A percentile compares a stretch with the other conserved stretches of the same genome.
Conservation (phyloP, 371 early-diverging fungal species). For the Lichtheimia ornata region DNA sequence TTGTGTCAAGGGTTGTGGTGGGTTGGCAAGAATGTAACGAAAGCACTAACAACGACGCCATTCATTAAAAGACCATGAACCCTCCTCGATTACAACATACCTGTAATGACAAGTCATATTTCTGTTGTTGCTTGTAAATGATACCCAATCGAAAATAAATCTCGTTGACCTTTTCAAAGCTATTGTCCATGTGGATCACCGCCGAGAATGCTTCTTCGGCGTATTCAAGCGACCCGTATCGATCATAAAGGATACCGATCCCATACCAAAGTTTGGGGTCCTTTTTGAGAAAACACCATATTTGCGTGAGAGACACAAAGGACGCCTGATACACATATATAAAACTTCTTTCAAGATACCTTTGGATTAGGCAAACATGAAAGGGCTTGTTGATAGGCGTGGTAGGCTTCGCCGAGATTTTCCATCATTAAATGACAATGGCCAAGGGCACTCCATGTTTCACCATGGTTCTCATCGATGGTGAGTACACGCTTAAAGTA, state of each 20-base stretch:
- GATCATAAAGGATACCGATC: slow-evolving; percentile 96
- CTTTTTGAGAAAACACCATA: slow-evolving; percentile 25
- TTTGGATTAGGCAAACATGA: slow-evolving; percentile 84
- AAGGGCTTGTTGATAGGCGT: slow-evolving; percentile 93
- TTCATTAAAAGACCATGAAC: not conserved
- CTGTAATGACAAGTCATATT: slow-evolving; percentile 83
- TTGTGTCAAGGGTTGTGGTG: slow-evolving; percentile 92
- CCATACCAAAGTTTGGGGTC: slow-evolving; percentile 99
- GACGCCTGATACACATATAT: too few species aligned
- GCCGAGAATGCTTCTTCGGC: slow-evolving; percentile 97
- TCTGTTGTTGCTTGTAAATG: slow-evolving; percentile 95
- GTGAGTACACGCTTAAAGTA: slow-evolving; percentile 83
- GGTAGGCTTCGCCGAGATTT: slow-evolving; percentile 88
- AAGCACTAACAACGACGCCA: slow-evolving; percentile 65
- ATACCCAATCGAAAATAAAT: slow-evolving; percentile 98
- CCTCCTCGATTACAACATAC: slow-evolving; percentile 32
- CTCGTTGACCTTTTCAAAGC: slow-evolving; percentile 95
- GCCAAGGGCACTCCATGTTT: slow-evolving; percentile 91
- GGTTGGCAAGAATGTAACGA: slow-evolving; percentile 84
- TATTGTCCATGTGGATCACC: slow-evolving; percentile 84
- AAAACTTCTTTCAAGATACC: slow-evolving; percentile 5
- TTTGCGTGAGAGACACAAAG: not conserved
- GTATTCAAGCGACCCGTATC: slow-evolving; percentile 93
- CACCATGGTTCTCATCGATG: slow-evolving; percentile 83
- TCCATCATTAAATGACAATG: slow-evolving; percentile 95